Evolutionary conservation across 2,329 filamentous ascomycete species (phyloP).

Genomic region (Stagonosporopsis cucurbitacearum): DNA sequence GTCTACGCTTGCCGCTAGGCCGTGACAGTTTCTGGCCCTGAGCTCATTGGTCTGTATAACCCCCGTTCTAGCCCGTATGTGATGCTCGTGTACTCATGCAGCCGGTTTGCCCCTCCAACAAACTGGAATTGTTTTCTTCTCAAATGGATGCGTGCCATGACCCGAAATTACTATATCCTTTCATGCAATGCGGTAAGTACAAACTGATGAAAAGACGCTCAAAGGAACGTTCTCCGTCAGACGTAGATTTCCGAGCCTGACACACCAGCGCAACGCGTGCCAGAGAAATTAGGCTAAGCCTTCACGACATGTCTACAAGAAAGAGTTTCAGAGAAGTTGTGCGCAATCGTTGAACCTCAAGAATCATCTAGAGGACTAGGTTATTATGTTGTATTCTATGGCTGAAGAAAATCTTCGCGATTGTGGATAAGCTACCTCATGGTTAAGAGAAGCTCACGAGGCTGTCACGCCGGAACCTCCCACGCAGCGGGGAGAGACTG

Average conservation of each 20-base stretch:
- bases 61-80: neutral
- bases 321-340: neutral
- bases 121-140: too few relatives aligned
- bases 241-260: neutral
- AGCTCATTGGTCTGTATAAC: neutral
- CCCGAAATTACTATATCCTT: too few relatives aligned
- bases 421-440: neutral
- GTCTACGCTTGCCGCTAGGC: neutral
- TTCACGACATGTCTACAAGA: neutral
- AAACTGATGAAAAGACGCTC: too few relatives aligned
- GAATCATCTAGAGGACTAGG: neutral
- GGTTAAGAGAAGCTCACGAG: neutral
- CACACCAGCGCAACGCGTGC: neutral
- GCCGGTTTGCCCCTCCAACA: too few relatives aligned
- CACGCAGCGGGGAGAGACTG: slow-evolving; percentile 4
- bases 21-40: neutral
- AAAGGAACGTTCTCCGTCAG: too few relatives aligned
- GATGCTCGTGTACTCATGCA: too few relatives aligned
- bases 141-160: slow-evolving; percentile 1
- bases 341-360: neutral
- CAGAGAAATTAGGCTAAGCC: neutral
- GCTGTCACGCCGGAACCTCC: neutral
- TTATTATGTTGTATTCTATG: neutral
- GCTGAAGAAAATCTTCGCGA: neutral
- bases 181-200: too few relatives aligned